Base-by-base conservation (phyloP, 306 rosid genomes). In the Adenanthera pavonina region DNA sequence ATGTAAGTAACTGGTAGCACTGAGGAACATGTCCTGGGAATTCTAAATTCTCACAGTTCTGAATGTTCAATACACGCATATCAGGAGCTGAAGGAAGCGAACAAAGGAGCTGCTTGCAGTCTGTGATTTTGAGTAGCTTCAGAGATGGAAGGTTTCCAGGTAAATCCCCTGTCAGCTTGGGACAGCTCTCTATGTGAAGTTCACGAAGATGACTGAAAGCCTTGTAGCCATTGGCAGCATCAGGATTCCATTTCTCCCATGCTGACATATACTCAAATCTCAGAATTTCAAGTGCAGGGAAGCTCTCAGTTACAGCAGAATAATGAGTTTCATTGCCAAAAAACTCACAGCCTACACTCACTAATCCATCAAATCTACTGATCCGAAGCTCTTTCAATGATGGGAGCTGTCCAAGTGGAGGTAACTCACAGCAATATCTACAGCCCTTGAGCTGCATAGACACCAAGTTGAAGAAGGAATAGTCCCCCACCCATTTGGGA, bases 391-490 rank as follows among this genome's bases (percentile, higher is more conserved):
- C 81, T 78, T 78, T 87, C 79, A 84, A 36, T n/a, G 17, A 40
- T 16, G 84, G 85, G 8, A 87, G 82, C 14, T 84, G 84, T 62
- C 90, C 87, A 62, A 84, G 84, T 62, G 84, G 82, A 43, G 90
- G 90, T 64, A 87, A 69, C 13, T 46, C 52, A 2, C 35, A 87
- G 84, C 89, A 87, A 54, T 84, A 74, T 53, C 53, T 81, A 54
- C 87, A 74, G 11, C 85, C 72, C 3, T 64, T 33, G 8, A 84
- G 87, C 62, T 52, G 9, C 20, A 84, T 47, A 8, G 60, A 78
- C 4, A 70, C 82, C 74, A 84, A 0, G 69, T 78, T 84, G 49
- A 61, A 77, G 71, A 81, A 84, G 35, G 81, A 81, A 49, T 8
- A 36, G 66, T 78, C 82, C 5, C 88, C 88, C 47, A 87, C 54